phyloP scores from a whole-genome alignment of 2,329 filamentous ascomycete species.

The Sarocladium brachiariae region DNA sequence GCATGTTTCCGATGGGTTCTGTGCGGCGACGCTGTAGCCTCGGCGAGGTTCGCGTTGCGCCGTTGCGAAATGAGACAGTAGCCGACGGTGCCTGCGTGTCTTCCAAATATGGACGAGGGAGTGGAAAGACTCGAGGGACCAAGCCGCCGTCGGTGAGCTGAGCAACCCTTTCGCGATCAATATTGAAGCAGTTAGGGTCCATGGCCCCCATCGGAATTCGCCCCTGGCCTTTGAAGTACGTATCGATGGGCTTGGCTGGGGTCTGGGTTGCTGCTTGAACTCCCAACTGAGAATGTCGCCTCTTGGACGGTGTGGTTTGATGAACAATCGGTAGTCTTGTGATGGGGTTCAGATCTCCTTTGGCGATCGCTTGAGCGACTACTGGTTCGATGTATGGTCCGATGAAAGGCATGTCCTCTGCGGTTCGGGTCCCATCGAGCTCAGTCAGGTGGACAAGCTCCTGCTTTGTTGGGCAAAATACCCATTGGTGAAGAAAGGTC shows the following conservation, averaged over 20 bases:
- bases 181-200: constrained; percentile 53
- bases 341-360: constrained; percentile 80
- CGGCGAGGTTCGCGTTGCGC: constrained; percentile 25
- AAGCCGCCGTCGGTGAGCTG: constrained; percentile 41
- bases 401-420: constrained; percentile 73
- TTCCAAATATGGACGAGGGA: constrained; percentile 51
- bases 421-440: constrained; percentile 53
- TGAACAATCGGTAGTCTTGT: constrained; percentile 63
- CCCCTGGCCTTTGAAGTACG: constrained; percentile 44
- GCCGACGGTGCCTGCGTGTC: constrained; percentile 19
- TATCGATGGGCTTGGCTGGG: constrained; percentile 43
- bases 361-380: constrained; percentile 66
- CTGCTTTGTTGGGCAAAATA: constrained; percentile 72
- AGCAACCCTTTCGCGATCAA: constrained; percentile 42
- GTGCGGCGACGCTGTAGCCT: constrained; percentile 42
- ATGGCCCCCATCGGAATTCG: constrained; percentile 56
- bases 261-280: constrained; percentile 15
- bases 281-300: constrained; percentile 31
- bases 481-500: constrained; percentile 91
- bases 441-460: constrained; percentile 70
- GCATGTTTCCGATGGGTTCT: constrained; percentile 42
- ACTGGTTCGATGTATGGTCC: constrained; percentile 64
- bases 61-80: constrained; percentile 11
- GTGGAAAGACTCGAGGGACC: constrained; percentile 49
- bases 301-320: constrained; percentile 33